Percentiles rank a stretch among this genome's conserved stretches.
phyloP scores from a whole-genome alignment of 176 grass and related monocot genomes.

The Phyllostachys edulis region DNA sequence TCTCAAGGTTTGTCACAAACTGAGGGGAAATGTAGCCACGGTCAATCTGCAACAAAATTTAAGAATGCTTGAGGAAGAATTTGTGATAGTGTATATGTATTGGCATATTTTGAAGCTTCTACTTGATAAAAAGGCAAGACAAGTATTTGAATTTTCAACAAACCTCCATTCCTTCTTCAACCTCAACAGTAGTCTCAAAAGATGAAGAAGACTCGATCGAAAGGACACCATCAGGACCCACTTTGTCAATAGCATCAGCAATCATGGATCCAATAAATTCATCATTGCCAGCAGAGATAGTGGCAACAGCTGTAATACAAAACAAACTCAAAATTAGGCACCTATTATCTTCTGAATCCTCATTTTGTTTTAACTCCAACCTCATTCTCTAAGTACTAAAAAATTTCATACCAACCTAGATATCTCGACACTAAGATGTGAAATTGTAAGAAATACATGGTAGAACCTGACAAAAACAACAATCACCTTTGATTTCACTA shows the following conservation, averaged over 20 bases:
- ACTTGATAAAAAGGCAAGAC: background rate
- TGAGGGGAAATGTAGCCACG: constrained; percentile 73
- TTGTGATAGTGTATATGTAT: background rate
- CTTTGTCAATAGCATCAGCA: constrained; percentile 94
- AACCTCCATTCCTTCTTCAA: constrained; percentile 99
- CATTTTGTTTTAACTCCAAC: background rate
- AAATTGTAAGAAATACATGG: background rate
- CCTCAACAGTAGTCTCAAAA: constrained; percentile 89
- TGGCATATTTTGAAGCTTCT: background rate
- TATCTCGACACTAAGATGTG: background rate
- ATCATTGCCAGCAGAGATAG: constrained; percentile 91
- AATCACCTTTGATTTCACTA: constrained; percentile 75
- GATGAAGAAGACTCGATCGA: constrained; percentile 92
- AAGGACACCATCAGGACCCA: constrained; percentile 82
- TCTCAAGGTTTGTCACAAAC: constrained; percentile 74
- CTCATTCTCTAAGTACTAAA: background rate
- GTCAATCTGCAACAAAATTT: constrained; percentile 54
- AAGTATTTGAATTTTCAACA: constrained; percentile 10
- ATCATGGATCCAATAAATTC: constrained; percentile 85
- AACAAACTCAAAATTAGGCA: constrained; percentile 35
- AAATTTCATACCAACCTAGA: background rate
- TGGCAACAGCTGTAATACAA: constrained; percentile 59
- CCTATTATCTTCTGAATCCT: background rate
- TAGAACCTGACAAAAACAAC: background rate
- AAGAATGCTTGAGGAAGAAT: background rate